Conservation (phyloP, 106 monocot genomes). For the Triglochin maritima region DNA sequence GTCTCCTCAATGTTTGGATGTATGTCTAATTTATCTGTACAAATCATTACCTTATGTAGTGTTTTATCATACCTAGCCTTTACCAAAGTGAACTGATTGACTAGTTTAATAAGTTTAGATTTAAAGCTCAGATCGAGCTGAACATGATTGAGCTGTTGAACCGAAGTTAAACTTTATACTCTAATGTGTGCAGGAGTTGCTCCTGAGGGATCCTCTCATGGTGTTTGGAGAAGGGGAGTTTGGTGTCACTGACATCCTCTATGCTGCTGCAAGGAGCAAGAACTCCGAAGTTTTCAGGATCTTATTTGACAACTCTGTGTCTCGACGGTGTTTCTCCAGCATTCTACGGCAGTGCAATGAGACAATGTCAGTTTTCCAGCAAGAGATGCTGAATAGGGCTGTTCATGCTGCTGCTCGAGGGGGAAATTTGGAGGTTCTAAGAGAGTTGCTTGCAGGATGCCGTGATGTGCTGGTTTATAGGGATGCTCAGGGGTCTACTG, state of each 20-base stretch:
- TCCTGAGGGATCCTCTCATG: conserved; percentile 28
- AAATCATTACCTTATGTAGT: too few species aligned
- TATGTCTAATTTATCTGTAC: too few species aligned
- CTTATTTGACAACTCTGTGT: conserved; percentile 34
- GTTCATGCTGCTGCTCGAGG: conserved; percentile 78
- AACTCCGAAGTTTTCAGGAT: conserved; percentile 42
- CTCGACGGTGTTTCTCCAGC: conserved; percentile 11
- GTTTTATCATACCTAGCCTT: too few species aligned
- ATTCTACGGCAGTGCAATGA: not conserved
- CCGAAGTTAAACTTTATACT: too few species aligned
- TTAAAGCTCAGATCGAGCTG: too few species aligned
- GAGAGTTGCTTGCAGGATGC: conserved; percentile 41
- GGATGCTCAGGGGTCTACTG: conserved; percentile 62
- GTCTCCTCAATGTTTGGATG: too few species aligned
- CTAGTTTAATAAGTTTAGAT: too few species aligned
- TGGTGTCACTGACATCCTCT: conserved; percentile 83
- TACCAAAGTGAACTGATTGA: too few species aligned
- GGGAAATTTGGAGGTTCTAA: conserved; percentile 62
- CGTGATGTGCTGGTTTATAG: conserved; percentile 43
- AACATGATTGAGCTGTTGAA: too few species aligned
- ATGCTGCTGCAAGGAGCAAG: conserved; percentile 78
- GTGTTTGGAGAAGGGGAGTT: conserved; percentile 97
- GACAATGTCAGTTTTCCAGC: conserved; percentile 16
- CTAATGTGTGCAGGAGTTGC: conserved; percentile 4
- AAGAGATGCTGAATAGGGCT: conserved; percentile 67